Base-by-base conservation (phyloP, 768 basidiomycete genomes). In the Lactarius psammicola region DNA sequence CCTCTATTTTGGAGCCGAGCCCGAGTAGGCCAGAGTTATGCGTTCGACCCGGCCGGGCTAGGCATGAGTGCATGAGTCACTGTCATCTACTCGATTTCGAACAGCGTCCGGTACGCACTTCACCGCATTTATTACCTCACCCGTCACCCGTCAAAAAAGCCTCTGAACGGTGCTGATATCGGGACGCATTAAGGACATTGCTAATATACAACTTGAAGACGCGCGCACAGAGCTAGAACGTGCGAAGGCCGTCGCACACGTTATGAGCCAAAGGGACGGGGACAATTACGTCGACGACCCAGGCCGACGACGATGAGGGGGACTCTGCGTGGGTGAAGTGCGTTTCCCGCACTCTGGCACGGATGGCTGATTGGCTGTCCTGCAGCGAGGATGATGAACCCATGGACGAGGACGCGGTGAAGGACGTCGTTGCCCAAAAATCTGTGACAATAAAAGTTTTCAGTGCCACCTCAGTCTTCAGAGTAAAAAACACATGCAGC, bases 111-210 rank as follows among this genome's bases (percentile, higher is more conserved):
- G 65, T 63, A 46, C n/a, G 61, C 33, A 18, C 26, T 10, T 31
- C 26, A 5, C 30, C 4, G 26, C 34, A 42, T 30, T 28, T 54
- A 26, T 18, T 10, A 13, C 15, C 17, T 23, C 15, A 28, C 60
- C 3, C 82, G 81, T 56, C 83, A 94, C 69, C 96, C 97, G 2
- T 77, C 80, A 73, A 94, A 91, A 79, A 98, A 98, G 76, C 82
- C 90, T 60, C 86, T 98, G 34, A 94, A 98, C 72, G 92, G 95
- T 72, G 78, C 85, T 59, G 97, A 99, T 76, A 81, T 98, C 15
- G 86, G 89, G 73, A n/a, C 86, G 97, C 30, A 92, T 98, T 58
- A 94, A 92, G 70, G 82, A 88, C 28, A 83, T 99, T 30, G 94
- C 95, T 17, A 80, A 87, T 60, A 90, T 94, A 64, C 90, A 95